A percentile compares a stretch with the other conserved stretches of the same genome.
Evolutionary conservation across 805 yeast genomes (phyloP).

Genomic region (Candida qinlingensis): DNA sequence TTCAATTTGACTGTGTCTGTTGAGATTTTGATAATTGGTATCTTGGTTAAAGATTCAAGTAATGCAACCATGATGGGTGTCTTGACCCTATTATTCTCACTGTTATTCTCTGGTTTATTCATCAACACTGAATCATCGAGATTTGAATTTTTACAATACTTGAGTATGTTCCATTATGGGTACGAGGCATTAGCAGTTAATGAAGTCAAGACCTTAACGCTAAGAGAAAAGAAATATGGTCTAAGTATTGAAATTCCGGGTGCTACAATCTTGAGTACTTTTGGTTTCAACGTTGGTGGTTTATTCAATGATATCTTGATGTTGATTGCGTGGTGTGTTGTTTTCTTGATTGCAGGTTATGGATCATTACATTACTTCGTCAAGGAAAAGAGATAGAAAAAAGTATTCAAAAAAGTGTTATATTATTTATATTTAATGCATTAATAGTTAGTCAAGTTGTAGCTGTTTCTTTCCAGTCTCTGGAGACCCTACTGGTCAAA

Average conservation of each 20-base stretch:
- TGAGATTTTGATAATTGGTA: slow-evolving; percentile 83
- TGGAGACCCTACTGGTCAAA: not conserved
- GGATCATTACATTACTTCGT: slow-evolving; percentile 66
- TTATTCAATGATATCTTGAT: slow-evolving; percentile 60
- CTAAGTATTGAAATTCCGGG: slow-evolving; percentile 95
- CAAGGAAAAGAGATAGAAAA: slow-evolving; percentile 50
- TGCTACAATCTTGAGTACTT: slow-evolving; percentile 91
- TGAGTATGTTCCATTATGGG: slow-evolving; percentile 92
- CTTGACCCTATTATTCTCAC: slow-evolving; percentile 72
- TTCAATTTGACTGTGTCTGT: slow-evolving; percentile 86
- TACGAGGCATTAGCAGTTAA: slow-evolving; percentile 90
- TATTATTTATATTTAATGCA: too few relatives aligned
- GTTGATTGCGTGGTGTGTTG: slow-evolving; percentile 49
- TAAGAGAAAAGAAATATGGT: slow-evolving; percentile 87
- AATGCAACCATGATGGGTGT: slow-evolving; percentile 90
- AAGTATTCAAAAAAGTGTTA: too few relatives aligned
- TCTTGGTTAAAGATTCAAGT: slow-evolving; percentile 81
- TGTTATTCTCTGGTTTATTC: slow-evolving; percentile 90
- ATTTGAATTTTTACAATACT: slow-evolving; percentile 70
- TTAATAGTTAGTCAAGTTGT: too few relatives aligned
- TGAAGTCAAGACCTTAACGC: slow-evolving; percentile 81
- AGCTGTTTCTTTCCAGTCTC: not conserved
- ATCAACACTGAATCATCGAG: slow-evolving; percentile 68
- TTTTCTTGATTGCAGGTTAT: slow-evolving; percentile 68
- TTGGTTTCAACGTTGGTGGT: slow-evolving; percentile 86